Evolutionary conservation across 176 grass and related monocot species (phyloP).

Genomic region (Bonia amplexicaulis): DNA sequence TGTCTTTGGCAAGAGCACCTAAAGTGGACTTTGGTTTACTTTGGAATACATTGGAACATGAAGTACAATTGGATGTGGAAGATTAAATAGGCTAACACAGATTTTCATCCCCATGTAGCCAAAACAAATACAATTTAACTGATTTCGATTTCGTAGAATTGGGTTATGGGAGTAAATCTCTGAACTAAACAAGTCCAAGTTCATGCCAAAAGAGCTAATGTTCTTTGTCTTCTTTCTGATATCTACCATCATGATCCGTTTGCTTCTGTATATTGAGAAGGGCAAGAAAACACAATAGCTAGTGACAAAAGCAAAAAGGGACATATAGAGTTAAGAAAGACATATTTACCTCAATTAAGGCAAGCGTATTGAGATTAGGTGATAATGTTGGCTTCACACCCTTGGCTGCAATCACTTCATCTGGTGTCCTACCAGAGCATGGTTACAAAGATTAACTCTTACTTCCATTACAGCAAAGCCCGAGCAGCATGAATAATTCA

Average conservation of each 20-base stretch:
- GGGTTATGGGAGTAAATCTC: not conserved
- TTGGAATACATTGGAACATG: not conserved
- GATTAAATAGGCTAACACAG: not conserved
- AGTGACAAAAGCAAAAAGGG: not conserved
- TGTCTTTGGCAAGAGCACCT: not conserved
- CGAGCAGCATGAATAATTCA: not conserved
- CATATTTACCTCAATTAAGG: slow-evolving; percentile 70
- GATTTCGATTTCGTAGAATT: not conserved
- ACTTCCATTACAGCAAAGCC: slow-evolving; percentile 21
- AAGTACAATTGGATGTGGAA: not conserved
- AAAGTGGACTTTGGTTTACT: not conserved
- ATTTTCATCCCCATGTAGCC: not conserved
- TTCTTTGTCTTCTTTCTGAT: not conserved
- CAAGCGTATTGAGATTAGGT: slow-evolving; percentile 76
- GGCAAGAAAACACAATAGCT: not conserved
- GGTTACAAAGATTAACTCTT: slow-evolving; percentile 3
- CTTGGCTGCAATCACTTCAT: slow-evolving; percentile 89
- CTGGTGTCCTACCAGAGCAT: slow-evolving; percentile 58
- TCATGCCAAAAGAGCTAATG: not conserved
- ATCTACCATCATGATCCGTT: not conserved
- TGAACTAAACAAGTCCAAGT: not conserved
- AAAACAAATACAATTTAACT: not conserved
- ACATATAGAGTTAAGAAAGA: not conserved
- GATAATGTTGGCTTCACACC: slow-evolving; percentile 91
- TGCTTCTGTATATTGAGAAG: not conserved